Base-by-base conservation (phyloP, 2,329 filamentous ascomycete species). In the Dryadomyces quercivorus region DNA sequence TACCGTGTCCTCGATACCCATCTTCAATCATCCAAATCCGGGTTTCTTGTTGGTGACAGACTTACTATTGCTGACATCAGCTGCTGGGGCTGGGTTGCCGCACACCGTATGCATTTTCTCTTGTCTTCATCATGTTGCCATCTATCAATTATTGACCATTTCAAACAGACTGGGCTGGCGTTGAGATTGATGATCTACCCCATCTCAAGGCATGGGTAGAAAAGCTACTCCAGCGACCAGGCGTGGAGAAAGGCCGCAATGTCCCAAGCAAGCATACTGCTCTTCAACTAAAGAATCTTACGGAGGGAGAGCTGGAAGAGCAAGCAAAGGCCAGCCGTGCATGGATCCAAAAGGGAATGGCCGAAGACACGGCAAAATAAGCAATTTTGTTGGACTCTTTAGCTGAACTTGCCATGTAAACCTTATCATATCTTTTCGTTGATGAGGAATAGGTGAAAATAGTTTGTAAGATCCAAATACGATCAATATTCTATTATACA, bases 31-130 rank as follows among this genome's bases (percentile, higher is more conserved):
- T 76, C 75, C 5, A 65, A 67, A 2, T 78, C 75, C 0, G 78
- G 77, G 13, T 85, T 75, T 64, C 69, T 85, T 13, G 82, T 85
- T 47, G 86, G 86, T 40, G 80, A 87, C 65, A 80, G 80, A 58
- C 73, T 77, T 58, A 88, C 85, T 46, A 81, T 87, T 60, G 88
- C 88, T 1, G 90, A 95, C 66, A 86, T 95, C 57, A 75, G 87
- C 45, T 80, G 81, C 66, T 90, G 85, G 78, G 87, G 87, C 26
- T 94, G 89, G 88, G 76, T 92, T 5, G 74, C 81, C 5, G 53
- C 66, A 15, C 67, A 72, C 40, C 67, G 76, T 80, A 65, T 58
- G 72, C 69, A 5, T 18, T 44, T 77, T 73, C 20, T 84, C 78
- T 79, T 73, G 79, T 0, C 83, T 92, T 55, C 72, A 82, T 1